These are phyloP conservation scores for Toxicodendron radicans DNA, from an alignment of 345 rosid genomes.

Conservation along the genomic window DNA sequence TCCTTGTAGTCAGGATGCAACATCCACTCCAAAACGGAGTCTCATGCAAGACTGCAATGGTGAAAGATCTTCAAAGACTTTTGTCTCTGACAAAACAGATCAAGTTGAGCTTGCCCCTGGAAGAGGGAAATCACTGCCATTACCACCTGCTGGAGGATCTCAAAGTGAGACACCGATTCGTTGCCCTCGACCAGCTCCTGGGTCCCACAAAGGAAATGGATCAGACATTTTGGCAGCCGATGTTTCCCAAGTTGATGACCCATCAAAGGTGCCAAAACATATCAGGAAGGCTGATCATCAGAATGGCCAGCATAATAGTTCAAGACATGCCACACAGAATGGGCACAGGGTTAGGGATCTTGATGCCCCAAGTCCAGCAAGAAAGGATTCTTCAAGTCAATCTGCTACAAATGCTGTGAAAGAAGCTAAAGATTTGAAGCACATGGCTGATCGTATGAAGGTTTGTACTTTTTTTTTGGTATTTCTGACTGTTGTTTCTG, in stretches of 20 bases:
- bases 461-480: constrained; percentile 37
- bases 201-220: constrained; percentile 38
- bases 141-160: constrained; percentile 46
- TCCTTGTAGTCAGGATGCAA: constrained; percentile 35
- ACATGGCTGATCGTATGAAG: constrained; percentile 92
- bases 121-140: constrained; percentile 38
- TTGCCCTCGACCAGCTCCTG: constrained; percentile 28
- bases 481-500: constrained; percentile 8
- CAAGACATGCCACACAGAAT: constrained; percentile 47
- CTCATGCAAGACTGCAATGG: constrained; percentile 34
- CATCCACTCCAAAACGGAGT: constrained; percentile 40
- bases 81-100: constrained; percentile 33
- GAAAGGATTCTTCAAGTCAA: constrained; percentile 67
- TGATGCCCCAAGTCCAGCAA: constrained; percentile 66
- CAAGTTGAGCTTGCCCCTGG: constrained; percentile 39
- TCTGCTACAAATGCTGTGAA: constrained; percentile 70
- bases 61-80: constrained; percentile 35
- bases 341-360: constrained; percentile 52
- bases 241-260: constrained; percentile 38
- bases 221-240: constrained; percentile 23
- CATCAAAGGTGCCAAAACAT: constrained; percentile 39
- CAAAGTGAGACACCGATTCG: constrained; percentile 39
- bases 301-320: constrained; percentile 49
- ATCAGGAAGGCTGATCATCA: constrained; percentile 42
- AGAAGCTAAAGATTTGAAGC: constrained; percentile 95